These are phyloP conservation scores for Pseudogymnoascus sp. DNA, from an alignment of 2,329 filamentous ascomycete genomes.

Conservation along the genomic window DNA sequence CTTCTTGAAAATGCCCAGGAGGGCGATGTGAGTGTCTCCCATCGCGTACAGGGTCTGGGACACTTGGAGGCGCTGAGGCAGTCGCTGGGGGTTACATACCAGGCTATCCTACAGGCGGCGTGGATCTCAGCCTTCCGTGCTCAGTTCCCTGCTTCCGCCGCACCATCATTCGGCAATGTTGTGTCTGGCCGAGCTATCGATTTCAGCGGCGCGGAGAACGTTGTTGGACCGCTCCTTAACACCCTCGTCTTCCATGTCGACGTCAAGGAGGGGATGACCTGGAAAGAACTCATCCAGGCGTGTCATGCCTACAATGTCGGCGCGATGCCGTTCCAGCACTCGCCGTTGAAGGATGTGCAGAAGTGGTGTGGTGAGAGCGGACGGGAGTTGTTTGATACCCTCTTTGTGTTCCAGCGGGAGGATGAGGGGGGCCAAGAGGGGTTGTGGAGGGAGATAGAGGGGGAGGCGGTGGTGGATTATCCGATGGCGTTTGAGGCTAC, in stretches of 20 bases:
- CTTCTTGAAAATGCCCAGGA: slow-evolving; percentile 13
- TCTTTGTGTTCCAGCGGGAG: slow-evolving; percentile 73
- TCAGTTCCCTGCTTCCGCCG: slow-evolving; percentile 37
- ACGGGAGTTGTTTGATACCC: slow-evolving; percentile 64
- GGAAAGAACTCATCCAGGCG: slow-evolving; percentile 50
- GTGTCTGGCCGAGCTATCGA: slow-evolving; percentile 71
- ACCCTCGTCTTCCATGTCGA: slow-evolving; percentile 66
- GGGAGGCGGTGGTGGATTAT: slow-evolving; percentile 35
- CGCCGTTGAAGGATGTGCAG: slow-evolving; percentile 68
- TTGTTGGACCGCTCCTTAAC: slow-evolving; percentile 83
- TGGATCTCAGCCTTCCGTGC: slow-evolving; percentile 60
- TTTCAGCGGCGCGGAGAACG: slow-evolving; percentile 54
- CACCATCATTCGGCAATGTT: slow-evolving; percentile 59
- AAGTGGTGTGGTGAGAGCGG: slow-evolving; percentile 60
- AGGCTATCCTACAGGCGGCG: slow-evolving; percentile 67
- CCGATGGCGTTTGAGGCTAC: slow-evolving; percentile 71
- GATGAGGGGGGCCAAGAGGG: slow-evolving; percentile 23
- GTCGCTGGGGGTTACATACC: slow-evolving; percentile 64
- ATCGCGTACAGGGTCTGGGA: slow-evolving; percentile 31
- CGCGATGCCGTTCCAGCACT: slow-evolving; percentile 67
- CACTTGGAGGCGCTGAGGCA: slow-evolving; percentile 47
- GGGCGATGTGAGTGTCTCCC: slow-evolving; percentile 21
- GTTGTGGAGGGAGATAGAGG: slow-evolving; percentile 50
- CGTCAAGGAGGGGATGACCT: slow-evolving; percentile 41
- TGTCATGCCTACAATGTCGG: slow-evolving; percentile 67